These are phyloP conservation scores for Sequoiadendron giganteum DNA, from an alignment of 75 land plant genomes.

Conservation along the genomic window DNA sequence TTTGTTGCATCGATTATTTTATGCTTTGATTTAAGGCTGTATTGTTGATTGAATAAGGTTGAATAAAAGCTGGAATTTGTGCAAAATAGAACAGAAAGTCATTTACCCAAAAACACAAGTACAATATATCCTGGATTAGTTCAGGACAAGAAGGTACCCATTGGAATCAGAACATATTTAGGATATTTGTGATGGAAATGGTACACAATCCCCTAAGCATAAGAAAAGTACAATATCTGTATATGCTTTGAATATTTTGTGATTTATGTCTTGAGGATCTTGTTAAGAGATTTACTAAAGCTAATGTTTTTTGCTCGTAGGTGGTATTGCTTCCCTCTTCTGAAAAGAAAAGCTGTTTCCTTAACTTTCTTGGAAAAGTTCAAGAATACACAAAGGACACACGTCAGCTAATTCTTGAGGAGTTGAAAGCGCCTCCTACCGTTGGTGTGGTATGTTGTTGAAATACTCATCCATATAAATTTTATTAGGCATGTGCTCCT, in stretches of 20 bases:
- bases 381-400: conserved; percentile 5
- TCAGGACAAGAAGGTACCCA: background rate
- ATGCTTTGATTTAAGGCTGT: background rate
- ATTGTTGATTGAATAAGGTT: too few relatives aligned
- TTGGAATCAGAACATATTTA: background rate
- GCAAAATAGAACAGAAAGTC: background rate
- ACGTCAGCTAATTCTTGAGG: conserved; percentile 13
- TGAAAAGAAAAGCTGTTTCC: background rate
- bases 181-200: background rate
- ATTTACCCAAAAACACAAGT: too few relatives aligned
- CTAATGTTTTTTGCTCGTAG: background rate
- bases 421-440: conserved; percentile 38
- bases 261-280: background rate
- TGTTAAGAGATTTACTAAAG: background rate
- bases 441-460: conserved; percentile 22
- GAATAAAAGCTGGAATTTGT: background rate
- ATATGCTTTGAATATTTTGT: background rate
- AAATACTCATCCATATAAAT: background rate
- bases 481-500: background rate
- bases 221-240: background rate
- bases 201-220: background rate
- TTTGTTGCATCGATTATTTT: too few relatives aligned
- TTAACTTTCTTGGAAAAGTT: background rate
- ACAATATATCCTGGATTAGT: background rate
- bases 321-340: background rate